phyloP scores from a whole-genome alignment of 176 grass and related monocot genomes.

The Eremochloa ophiuroides region DNA sequence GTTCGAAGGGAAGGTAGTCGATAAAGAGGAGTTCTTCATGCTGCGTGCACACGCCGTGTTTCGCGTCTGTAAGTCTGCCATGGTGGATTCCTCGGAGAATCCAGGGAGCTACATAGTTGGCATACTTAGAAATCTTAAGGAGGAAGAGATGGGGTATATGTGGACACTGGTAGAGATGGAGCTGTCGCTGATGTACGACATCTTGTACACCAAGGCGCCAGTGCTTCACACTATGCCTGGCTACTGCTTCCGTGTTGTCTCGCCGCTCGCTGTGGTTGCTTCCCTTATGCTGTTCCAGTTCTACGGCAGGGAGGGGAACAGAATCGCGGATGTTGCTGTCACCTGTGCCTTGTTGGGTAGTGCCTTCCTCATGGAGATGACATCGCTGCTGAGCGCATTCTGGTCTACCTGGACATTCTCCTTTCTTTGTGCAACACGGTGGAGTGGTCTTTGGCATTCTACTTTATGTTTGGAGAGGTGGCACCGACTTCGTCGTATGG shows the following conservation, averaged over 20 bases:
- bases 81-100: background rate
- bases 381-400: background rate
- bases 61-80: background rate
- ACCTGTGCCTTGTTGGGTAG: background rate
- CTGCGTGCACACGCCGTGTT: background rate
- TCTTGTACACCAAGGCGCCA: conserved; percentile 44
- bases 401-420: background rate
- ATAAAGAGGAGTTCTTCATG: background rate
- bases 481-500: background rate
- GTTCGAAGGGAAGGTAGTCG: background rate
- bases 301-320: background rate
- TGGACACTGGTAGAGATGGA: conserved; percentile 27
- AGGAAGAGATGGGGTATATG: background rate
- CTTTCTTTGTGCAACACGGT: background rate
- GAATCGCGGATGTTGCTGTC: background rate
- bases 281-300: background rate
- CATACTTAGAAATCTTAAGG: background rate
- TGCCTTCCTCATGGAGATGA: background rate
- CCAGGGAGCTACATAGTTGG: background rate
- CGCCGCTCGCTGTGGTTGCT: background rate
- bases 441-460: background rate
- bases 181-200: conserved; percentile 32
- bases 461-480: background rate
- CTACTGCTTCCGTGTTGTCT: background rate
- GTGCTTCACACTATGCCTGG: conserved; percentile 6